These are phyloP conservation scores for Curvularia spicifera DNA, from an alignment of 2,329 filamentous ascomycete species.

Conservation along the genomic window DNA sequence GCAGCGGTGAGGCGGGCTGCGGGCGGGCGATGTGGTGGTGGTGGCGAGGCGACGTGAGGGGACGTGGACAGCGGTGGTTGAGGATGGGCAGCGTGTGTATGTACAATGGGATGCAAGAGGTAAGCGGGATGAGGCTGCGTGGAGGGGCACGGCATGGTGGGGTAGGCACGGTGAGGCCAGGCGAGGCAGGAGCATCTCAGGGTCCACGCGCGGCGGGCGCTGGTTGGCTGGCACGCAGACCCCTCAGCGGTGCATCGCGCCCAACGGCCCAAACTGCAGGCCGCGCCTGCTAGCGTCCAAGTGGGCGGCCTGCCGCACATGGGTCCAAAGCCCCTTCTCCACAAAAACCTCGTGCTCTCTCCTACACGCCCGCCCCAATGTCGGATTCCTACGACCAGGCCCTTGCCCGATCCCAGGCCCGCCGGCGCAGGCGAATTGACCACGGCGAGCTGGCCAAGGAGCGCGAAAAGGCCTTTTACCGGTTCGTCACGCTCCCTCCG, in stretches of 20 bases:
- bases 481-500: conserved; percentile 22
- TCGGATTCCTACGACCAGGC: conserved; percentile 21
- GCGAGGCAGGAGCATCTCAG: background rate
- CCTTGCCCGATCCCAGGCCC: conserved; percentile 19
- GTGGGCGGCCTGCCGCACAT: conserved; percentile 9
- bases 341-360: conserved; percentile 11
- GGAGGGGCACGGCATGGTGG: background rate
- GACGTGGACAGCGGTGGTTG: background rate
- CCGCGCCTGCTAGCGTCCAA: conserved; percentile 2
- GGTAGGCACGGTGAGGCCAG: background rate
- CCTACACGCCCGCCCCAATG: conserved; percentile 13
- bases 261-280: background rate
- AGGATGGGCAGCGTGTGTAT: background rate
- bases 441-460: conserved; percentile 38
- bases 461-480: conserved; percentile 43
- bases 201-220: background rate
- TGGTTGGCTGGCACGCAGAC: background rate
- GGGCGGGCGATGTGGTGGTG: background rate
- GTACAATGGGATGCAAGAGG: background rate
- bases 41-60: background rate
- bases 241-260: background rate
- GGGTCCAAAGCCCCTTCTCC: conserved; percentile 13
- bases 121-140: background rate
- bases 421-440: conserved; percentile 32
- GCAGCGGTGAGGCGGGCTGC: background rate